phyloP scores from a whole-genome alignment of 352 stramenopile species.

The Globisporangium alternatum region DNA sequence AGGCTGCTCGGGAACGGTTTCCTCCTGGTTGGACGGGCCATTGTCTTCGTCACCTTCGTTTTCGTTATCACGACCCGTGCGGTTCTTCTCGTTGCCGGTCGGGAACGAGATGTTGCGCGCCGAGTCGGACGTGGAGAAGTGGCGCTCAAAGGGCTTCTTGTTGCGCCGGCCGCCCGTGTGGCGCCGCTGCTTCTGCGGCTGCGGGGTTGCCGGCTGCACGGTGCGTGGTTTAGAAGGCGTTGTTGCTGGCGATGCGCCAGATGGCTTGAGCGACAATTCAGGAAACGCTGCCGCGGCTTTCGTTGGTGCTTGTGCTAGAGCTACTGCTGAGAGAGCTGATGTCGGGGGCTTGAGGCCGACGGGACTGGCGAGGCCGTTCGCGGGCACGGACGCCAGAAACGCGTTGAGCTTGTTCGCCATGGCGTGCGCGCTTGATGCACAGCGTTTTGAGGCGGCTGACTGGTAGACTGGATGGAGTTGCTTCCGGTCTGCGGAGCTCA shows the following conservation, averaged over 20 bases:
- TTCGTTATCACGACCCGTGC: not conserved
- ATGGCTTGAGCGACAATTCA: constrained; percentile 25
- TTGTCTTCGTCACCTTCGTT: constrained; percentile 20
- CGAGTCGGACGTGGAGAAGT: constrained; percentile 22
- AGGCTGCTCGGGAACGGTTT: constrained; percentile 12
- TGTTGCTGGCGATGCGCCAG: not conserved
- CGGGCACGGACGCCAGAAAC: constrained; percentile 67
- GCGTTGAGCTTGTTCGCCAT: constrained; percentile 75
- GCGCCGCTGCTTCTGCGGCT: constrained; percentile 36
- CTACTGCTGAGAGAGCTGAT: not conserved
- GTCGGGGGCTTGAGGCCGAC: constrained; percentile 9
- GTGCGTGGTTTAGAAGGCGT: constrained; percentile 3
- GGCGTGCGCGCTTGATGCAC: not conserved
- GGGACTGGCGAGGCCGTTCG: constrained; percentile 46
- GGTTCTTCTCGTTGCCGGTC: constrained; percentile 27
- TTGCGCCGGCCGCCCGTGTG: constrained; percentile 20
- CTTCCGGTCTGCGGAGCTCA: not conserved
- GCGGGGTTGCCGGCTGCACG: constrained; percentile 37
- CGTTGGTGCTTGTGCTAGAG: not conserved
- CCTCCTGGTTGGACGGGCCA: constrained; percentile 31
- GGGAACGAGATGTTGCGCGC: constrained; percentile 19
- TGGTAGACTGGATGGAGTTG: not conserved
- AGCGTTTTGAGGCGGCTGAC: too few species aligned
- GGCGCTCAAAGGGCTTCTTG: constrained; percentile 24
- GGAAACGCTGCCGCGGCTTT: constrained; percentile 23